Base-by-base conservation (phyloP, 2,329 filamentous ascomycete genomes). In the Xylogone sp. region DNA sequence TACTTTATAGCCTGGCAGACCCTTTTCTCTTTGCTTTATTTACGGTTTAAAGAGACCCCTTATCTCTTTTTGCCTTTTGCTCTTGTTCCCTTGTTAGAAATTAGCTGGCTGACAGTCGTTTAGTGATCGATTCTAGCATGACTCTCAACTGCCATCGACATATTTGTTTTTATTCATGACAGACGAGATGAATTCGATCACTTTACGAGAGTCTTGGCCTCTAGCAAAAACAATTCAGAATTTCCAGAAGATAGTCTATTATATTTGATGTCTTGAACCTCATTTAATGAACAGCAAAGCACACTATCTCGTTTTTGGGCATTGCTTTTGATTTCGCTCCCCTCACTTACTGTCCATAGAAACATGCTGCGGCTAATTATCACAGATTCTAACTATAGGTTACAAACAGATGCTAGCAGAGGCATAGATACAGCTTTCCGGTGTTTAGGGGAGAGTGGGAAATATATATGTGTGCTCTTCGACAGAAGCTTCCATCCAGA, bases 111-210 rank as follows among this genome's bases (percentile, higher is more conserved):
- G 55, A 64, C 62, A 52, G 50, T 45, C 45, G 54, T 45, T 58
- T 56, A 64, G 62, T 64, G 62, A 60, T 63, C 59, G 61, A 56
- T 46, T 56, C 54, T 39, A 13, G 13, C 13, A 16, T 39, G 47
- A 56, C 45, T 55, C 48, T 49, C 53, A 53, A 29, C 46, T 45
- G 24, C 45, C 10, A 39, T 39, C 34, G 13, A 39, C 34, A 39
- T 16, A 39, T 16, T 39, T 18, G 9, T 31, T 45, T 52, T 44
- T 29, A 51, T 45, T 45, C 27, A 55, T 46, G 52, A 57, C 55
- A 57, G 52, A 58, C 39, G 53, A 58, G 53, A 56, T 46, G 42
- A 56, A 16, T 39, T 60, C 59, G 57, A 59, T 59, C 58, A 61
- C 55, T 57, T 50, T 46, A 21, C 21, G 48, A 42, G 20, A 46